Conservation (phyloP, 1,139 yeast genomes). For the Candida frijolesensis region DNA sequence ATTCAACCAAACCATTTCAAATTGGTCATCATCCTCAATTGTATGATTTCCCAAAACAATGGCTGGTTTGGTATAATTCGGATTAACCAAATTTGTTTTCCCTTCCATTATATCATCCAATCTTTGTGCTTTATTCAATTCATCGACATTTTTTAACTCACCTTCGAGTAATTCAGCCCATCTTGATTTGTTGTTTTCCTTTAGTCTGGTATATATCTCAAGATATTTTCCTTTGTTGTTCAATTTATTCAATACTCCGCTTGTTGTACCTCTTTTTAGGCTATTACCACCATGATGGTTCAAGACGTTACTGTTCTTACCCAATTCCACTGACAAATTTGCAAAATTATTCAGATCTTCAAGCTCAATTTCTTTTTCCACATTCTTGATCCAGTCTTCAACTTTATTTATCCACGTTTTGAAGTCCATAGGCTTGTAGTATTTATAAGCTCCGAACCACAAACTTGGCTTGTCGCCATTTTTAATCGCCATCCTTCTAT, state of each 20-base stretch:
- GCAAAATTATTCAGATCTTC: slow-evolving; percentile 13
- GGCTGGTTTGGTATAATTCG: slow-evolving; percentile 35
- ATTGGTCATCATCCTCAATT: slow-evolving; percentile 43
- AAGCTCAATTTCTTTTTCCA: slow-evolving; percentile 12
- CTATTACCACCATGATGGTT: background rate
- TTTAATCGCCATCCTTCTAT: slow-evolving; percentile 45
- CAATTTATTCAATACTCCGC: slow-evolving; percentile 13
- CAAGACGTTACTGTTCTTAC: slow-evolving; percentile 9
- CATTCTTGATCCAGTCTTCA: slow-evolving; percentile 28
- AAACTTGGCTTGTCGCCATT: slow-evolving; percentile 46
- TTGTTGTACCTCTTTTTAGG: background rate
- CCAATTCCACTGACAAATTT: slow-evolving; percentile 14
- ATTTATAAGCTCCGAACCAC: slow-evolving; percentile 65
- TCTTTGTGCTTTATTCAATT: slow-evolving; percentile 40
- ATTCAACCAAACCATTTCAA: slow-evolving; percentile 48
- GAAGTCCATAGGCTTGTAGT: slow-evolving; percentile 53
- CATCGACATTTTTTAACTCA: slow-evolving; percentile 33
- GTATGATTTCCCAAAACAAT: slow-evolving; percentile 41
- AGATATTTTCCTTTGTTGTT: slow-evolving; percentile 23
- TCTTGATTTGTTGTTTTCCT: slow-evolving; percentile 24
- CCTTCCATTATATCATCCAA: slow-evolving; percentile 42
- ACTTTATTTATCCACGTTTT: slow-evolving; percentile 48
- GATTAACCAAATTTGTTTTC: slow-evolving; percentile 25
- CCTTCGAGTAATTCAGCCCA: slow-evolving; percentile 24
- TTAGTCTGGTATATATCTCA: slow-evolving; percentile 30